phyloP scores from a whole-genome alignment of 2,329 filamentous ascomycete genomes.

The Ceratocystis smalleyi region DNA sequence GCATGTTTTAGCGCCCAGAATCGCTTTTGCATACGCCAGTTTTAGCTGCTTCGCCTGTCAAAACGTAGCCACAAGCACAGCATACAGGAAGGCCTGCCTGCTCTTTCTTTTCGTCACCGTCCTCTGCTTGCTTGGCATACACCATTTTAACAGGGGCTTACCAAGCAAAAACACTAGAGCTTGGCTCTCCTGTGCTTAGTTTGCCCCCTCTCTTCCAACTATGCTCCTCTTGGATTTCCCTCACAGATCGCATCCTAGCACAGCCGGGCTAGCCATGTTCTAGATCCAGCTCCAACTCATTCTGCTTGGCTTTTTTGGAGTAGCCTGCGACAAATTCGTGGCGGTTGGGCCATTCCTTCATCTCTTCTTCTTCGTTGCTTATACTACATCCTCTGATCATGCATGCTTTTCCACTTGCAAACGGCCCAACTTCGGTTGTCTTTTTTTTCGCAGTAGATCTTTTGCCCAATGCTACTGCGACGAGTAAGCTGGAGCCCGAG shows the following conservation, averaged over 20 bases:
- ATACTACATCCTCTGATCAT: background rate
- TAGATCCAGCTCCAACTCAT: background rate
- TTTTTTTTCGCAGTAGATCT: background rate
- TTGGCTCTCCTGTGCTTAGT: background rate
- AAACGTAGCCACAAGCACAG: background rate
- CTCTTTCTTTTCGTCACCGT: no score
- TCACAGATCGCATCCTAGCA: background rate
- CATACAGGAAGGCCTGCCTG: background rate
- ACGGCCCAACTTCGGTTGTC: slow-evolving; percentile 3
- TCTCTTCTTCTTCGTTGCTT: background rate
- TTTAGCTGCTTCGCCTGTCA: background rate
- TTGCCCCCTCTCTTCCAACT: background rate
- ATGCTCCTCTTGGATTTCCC: background rate
- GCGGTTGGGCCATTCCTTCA: background rate
- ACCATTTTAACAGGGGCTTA: background rate
- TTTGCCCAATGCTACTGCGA: background rate
- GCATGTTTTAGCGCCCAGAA: background rate
- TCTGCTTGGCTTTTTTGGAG: background rate
- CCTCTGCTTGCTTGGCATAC: no score
- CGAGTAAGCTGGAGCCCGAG: background rate
- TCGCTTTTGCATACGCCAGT: background rate
- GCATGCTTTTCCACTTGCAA: background rate
- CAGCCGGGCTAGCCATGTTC: background rate
- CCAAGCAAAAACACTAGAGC: background rate
- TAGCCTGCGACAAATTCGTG: background rate